Evolutionary conservation across 257 asterid genomes (phyloP), one percentile per base, ranked within the genome.

Genomic region (Capsicum rhomboideum): DNA sequence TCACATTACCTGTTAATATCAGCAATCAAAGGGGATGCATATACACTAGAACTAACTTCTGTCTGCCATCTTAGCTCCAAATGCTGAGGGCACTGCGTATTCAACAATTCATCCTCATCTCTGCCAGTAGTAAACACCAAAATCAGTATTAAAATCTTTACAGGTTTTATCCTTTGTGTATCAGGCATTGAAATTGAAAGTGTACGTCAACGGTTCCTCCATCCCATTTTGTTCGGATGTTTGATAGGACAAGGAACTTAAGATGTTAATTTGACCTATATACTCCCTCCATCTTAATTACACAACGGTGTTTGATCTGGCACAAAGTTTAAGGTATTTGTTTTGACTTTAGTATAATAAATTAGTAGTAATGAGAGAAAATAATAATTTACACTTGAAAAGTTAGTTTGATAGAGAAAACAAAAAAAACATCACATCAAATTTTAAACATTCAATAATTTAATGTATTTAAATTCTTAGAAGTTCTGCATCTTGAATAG

Each of bases 31-130:
- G 99, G 99, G 52, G 99, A 72, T 0, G 99, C 97, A 85, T 95
- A 97, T 82, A 97, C 89, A 90, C 99, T 97, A 81, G 99, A 94
- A 89, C 99, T 97, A 87, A 97, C 98, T 94, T 97, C 99, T 78
- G 95, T 85, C 91, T 97, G 98, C 99, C 99, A 97, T 89, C 99
- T 91, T 85, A 95, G 91, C 85, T 97, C 99, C 93, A 97, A 91
- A 87, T 92, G 93, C 90, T 88, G 99, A 69, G 99, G 99, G 85
- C 99, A 97, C 87, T 95, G 98, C 11, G 97, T 89, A 89, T 97
- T 97, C 93, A 95, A 87, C 84, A 97, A 82, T 83, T 91, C 98
- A 82, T 92, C 97, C 91, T 97, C 99, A 85, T 92, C 97, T 40
- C 99, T 96, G 79, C 85, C 54, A 77, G 82, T 54, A 83, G 53